Evolutionary conservation across 225 moss, liverwort and hornwort species (phyloP).

Genomic region (Polytrichum formosum): DNA sequence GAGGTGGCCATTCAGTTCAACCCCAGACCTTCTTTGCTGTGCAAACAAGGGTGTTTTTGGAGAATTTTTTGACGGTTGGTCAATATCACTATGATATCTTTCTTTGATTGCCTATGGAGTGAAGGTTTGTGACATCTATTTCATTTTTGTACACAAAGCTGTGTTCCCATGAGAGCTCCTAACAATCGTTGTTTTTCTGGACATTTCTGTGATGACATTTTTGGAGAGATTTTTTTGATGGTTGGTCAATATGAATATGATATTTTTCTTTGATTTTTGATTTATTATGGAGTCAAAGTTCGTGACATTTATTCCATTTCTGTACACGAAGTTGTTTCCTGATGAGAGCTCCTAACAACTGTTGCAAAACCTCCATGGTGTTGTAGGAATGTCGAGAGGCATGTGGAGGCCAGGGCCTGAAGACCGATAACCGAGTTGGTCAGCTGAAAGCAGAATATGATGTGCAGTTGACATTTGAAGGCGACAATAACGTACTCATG

Average conservation of each 20-base stretch:
- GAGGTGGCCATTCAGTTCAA: neutral
- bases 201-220: neutral
- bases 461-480: constrained; percentile 92
- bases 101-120: neutral
- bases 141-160: neutral
- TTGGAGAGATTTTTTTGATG: too few species aligned
- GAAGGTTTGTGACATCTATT: neutral
- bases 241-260: too few species aligned
- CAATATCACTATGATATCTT: neutral
- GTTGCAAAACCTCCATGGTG: neutral
- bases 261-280: neutral
- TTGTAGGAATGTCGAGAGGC: constrained; percentile 97
- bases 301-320: neutral
- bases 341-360: neutral
- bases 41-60: neutral
- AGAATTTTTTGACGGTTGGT: neutral
- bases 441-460: constrained; percentile 91
- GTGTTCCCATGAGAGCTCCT: neutral
- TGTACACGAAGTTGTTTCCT: neutral
- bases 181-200: neutral
- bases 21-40: neutral
- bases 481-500: constrained; percentile 98
- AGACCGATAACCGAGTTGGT: constrained; percentile 82
- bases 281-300: neutral
- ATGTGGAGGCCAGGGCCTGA: constrained; percentile 93